phyloP scores from a whole-genome alignment of 345 rosid species.

The Aquilaria yunnanensis region DNA sequence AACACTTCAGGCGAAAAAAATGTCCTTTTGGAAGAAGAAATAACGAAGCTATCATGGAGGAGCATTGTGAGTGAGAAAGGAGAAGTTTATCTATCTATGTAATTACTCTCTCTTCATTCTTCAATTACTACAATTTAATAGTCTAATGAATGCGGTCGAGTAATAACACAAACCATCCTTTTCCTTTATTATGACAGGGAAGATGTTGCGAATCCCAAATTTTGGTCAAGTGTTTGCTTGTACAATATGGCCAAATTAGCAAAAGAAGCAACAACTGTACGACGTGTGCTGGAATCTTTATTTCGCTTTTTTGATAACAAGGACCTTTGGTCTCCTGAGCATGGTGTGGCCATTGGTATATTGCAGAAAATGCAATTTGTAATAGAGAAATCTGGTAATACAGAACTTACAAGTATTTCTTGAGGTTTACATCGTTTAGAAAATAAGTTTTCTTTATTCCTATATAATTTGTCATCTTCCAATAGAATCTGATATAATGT shows the following conservation, averaged over 20 bases:
- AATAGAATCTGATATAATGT: slow-evolving; percentile 5
- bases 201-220: slow-evolving; percentile 45
- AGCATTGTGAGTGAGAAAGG: slow-evolving; percentile 58
- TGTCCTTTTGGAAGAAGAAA: slow-evolving; percentile 25
- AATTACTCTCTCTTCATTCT: slow-evolving; percentile 24
- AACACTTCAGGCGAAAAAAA: slow-evolving; percentile 21
- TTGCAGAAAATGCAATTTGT: slow-evolving; percentile 49
- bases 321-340: slow-evolving; percentile 50
- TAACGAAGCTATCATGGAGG: slow-evolving; percentile 49
- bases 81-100: slow-evolving; percentile 45
- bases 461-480: not conserved
- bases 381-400: slow-evolving; percentile 60
- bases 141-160: slow-evolving; percentile 2
- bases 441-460: not conserved
- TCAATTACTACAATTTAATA: not conserved
- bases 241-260: slow-evolving; percentile 60
- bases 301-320: slow-evolving; percentile 59
- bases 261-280: slow-evolving; percentile 60
- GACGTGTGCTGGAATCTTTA: slow-evolving; percentile 63
- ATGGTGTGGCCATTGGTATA: slow-evolving; percentile 57
- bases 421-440: slow-evolving; percentile 1
- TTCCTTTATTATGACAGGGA: slow-evolving; percentile 29
- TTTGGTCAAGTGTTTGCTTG: slow-evolving; percentile 68
- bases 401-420: slow-evolving; percentile 2
- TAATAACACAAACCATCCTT: not conserved